These are phyloP conservation scores for Phytophthora macrochlamydospora DNA, from an alignment of 352 stramenopile genomes.

Conservation along the genomic window DNA sequence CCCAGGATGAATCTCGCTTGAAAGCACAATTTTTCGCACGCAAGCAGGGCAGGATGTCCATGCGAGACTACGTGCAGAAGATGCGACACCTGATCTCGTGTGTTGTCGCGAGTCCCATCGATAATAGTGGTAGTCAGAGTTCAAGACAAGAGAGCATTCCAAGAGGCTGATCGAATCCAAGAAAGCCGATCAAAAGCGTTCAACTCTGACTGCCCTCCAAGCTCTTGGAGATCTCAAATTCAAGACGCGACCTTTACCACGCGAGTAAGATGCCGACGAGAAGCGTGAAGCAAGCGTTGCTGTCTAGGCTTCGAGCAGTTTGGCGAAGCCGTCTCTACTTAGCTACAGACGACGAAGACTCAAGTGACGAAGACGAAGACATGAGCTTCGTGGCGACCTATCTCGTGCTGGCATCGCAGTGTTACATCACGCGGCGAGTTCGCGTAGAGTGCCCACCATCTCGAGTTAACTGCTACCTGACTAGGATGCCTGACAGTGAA, in stretches of 20 bases:
- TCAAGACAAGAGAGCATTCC: too few species aligned
- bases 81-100: conserved; percentile 4
- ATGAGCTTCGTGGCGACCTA: not conserved
- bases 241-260: not conserved
- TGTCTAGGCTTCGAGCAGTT: not conserved
- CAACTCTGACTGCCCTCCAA: not conserved
- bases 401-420: not conserved
- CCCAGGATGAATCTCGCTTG: conserved; percentile 24
- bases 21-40: conserved; percentile 10
- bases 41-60: conserved; percentile 21
- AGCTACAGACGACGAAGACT: not conserved
- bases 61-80: conserved; percentile 18
- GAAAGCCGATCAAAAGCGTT: too few species aligned
- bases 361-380: not conserved
- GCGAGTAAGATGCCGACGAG: not conserved
- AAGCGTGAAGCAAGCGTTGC: not conserved
- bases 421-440: not conserved
- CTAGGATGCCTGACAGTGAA: not conserved
- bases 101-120: conserved; percentile 6
- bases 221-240: not conserved
- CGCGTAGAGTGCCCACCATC: not conserved
- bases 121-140: not conserved
- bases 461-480: not conserved
- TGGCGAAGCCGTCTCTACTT: not conserved
- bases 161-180: too few species aligned